Base-by-base conservation (phyloP, 495 filamentous ascomycete species). In the Pyrenula aspistea region DNA sequence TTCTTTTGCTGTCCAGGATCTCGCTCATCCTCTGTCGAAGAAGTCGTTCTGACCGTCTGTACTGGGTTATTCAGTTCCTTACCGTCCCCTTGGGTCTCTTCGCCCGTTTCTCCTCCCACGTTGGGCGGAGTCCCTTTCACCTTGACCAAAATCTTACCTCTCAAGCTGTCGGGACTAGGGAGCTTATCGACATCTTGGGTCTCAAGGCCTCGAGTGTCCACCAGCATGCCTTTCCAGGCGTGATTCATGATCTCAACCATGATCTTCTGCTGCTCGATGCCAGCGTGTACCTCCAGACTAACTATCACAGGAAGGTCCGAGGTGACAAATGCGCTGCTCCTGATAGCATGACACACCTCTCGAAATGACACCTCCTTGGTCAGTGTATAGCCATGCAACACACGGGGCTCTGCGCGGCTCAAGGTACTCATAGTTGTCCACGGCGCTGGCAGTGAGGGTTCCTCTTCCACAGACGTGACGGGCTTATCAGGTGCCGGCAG, bases 231-330 rank as follows among this genome's bases (percentile, higher is more conserved):
- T 21, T 74, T 77, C 87, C 88, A 96, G 11, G 81, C 81, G 51
- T 91, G 77, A 53, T 78, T 74, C 78, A 96, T 95, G 59, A 96
- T 95, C 54, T 88, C 76, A 0, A 95, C 88, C 86, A 96, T 95
- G 12, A 81, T 81, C 61, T 87, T 81, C 64, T 96, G 91, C 65
- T 96, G 92, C 49, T 83, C 78, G 0, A 77, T 65, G 58, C 76
- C 75, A 25, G 87, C 88, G 70, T 96, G 92, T 0, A 96, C 88
- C 66, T 97, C 92, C 10, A 97, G 73, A 61, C 88, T 93, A 57
- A 95, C 82, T 42, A 97, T 91, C 1, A 97, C 72, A 0, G 92
- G 92, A 0, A 91, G 71, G 53, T 95, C 84, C 25, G 74, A 83
- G 2, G 73, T 77, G 4, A 83, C 72, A 63, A 97, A 96, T 0